phyloP scores from a whole-genome alignment of 805 yeast species.

The Hanseniaspora clermontiae region DNA sequence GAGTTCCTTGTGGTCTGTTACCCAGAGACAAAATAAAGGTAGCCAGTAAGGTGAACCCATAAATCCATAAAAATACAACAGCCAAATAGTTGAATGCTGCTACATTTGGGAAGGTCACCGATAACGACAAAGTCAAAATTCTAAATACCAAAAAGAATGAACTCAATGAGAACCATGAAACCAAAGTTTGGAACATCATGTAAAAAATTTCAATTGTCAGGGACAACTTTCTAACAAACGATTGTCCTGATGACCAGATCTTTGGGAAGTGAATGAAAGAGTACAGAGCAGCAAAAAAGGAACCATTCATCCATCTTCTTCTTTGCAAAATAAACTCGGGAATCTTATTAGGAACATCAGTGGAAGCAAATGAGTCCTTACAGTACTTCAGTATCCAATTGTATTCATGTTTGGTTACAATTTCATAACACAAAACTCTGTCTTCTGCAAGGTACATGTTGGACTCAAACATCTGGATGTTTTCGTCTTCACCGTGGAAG shows the following conservation, averaged over 20 bases:
- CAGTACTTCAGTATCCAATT: slow-evolving; percentile 77
- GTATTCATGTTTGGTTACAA: slow-evolving; percentile 68
- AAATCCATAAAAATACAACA: slow-evolving; percentile 73
- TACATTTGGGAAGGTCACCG: slow-evolving; percentile 39
- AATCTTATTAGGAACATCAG: slow-evolving; percentile 85
- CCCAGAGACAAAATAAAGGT: slow-evolving; percentile 88
- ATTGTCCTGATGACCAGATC: slow-evolving; percentile 71
- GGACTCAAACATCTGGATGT: slow-evolving; percentile 76
- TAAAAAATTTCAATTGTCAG: slow-evolving; percentile 70
- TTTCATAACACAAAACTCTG: slow-evolving; percentile 84
- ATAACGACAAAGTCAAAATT: slow-evolving; percentile 70
- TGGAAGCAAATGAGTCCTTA: slow-evolving; percentile 77
- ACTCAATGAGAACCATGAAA: slow-evolving; percentile 88
- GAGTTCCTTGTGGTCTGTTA: slow-evolving; percentile 85
- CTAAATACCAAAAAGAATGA: slow-evolving; percentile 83
- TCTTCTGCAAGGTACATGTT: slow-evolving; percentile 98
- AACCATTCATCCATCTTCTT: slow-evolving; percentile 94
- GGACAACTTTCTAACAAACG: slow-evolving; percentile 50
- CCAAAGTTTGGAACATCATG: slow-evolving; percentile 57
- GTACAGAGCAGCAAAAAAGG: slow-evolving; percentile 87
- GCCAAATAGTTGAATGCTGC: slow-evolving; percentile 66
- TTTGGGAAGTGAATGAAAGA: slow-evolving; percentile 65
- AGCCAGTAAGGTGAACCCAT: slow-evolving; percentile 64
- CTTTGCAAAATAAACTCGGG: slow-evolving; percentile 84
- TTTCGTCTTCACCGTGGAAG: slow-evolving; percentile 75